These are phyloP conservation scores for Ophiostoma fasciatum DNA, from an alignment of 2,329 filamentous ascomycete species.

Conservation along the genomic window DNA sequence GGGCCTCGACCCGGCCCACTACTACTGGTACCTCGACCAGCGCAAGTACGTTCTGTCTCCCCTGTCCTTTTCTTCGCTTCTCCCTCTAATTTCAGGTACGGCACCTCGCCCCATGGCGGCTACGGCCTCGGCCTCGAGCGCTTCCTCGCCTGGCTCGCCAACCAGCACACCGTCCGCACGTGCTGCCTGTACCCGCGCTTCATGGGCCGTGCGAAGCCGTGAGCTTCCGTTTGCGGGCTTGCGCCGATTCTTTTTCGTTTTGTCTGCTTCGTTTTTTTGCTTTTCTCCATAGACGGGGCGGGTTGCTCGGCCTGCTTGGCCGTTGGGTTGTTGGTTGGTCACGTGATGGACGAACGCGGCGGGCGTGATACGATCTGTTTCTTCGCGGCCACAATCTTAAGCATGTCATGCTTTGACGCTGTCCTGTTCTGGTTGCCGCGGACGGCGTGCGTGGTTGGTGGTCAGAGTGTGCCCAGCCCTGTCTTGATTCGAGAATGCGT, in stretches of 20 bases:
- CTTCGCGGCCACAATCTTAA: too few relatives aligned
- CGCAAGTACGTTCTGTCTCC: constrained; percentile 52
- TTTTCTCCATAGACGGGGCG: neutral
- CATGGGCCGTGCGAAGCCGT: constrained; percentile 70
- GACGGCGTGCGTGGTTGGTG: too few relatives aligned
- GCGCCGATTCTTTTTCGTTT: constrained; percentile 9
- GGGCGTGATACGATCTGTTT: neutral
- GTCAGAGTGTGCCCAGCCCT: too few relatives aligned
- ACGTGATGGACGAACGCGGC: neutral
- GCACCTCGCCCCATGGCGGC: constrained; percentile 28
- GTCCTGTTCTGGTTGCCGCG: too few relatives aligned
- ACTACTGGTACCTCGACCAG: constrained; percentile 99
- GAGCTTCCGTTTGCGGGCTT: constrained; percentile 12
- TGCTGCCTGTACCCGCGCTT: constrained; percentile 67
- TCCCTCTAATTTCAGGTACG: constrained; percentile 47
- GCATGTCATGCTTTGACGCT: too few relatives aligned
- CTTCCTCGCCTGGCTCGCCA: constrained; percentile 49
- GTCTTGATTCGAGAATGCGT: too few relatives aligned
- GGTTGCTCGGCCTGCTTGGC: neutral
- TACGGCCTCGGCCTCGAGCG: constrained; percentile 65
- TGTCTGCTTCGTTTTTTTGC: neutral
- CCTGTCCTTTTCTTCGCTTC: neutral
- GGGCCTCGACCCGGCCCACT: constrained; percentile 67
- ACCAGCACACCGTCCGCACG: constrained; percentile 48
- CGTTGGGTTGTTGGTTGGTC: neutral